Evolutionary conservation across 2,329 filamentous ascomycete genomes (phyloP), one percentile per base, ranked within the genome.

Genomic region (Aureobasidium namibiae): DNA sequence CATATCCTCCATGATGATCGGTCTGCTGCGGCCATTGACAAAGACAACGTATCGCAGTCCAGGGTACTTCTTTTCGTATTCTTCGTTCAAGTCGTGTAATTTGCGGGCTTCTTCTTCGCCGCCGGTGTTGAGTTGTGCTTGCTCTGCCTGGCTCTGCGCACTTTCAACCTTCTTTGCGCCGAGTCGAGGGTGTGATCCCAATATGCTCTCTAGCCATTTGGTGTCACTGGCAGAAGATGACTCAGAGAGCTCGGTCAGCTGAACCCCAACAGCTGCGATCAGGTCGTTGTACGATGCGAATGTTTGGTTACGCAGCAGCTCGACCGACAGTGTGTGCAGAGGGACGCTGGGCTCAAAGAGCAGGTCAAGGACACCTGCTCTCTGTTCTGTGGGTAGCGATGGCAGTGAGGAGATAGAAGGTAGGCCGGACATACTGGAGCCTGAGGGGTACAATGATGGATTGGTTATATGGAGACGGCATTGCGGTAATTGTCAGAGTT

Each of bases 21-120:
- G 79, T 60, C 90, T 79, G 41, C 82, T 80, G 48, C 92, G 81
- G 0, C 90, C 90, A 70, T 95, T 92, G 59, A 96, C 92, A 71
- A 96, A 96, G 18, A 92, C 89, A 68, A 96, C 90, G 76, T 95
- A 96, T 73, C 87, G 80, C 69, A 96, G 71, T 0, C 92, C 90
- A 0, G 90, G 90, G 71, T 92, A 96, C 59, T 67, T 79, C n/a
- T 76, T 76, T 72, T 96, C 92, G 69, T 96, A 96, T 72, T 89
- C 83, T 11, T 73, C 73, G 69, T 96, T 96, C 66, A 96, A 73
- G 31, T 68, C 69, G 7, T 75, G 78, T 62, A 96, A 73, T 67
- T 76, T 73, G 61, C 76, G 75, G 9, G 76, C 77, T 67, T 88
- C 84, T 46, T 82, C 81, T 34, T 72, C 73, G 60, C 63, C 66